Conservation (phyloP, 1,284 basidiomycete species). For the Mycosarcoma maydis region DNA sequence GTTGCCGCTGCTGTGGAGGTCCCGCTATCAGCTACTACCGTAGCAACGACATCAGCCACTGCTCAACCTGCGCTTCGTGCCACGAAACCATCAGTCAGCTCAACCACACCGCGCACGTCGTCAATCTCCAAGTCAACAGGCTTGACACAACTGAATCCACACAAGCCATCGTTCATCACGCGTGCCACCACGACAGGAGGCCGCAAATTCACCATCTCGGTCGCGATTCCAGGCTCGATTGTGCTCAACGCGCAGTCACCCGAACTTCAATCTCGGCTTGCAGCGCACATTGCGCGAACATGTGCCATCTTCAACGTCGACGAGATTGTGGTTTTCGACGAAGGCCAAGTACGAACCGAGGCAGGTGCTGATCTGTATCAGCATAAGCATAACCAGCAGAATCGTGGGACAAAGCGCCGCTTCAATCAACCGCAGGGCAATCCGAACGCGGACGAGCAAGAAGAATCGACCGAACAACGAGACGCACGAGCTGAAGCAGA, state of each 20-base stretch:
- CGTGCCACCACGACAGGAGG: constrained; percentile 16
- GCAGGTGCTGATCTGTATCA: constrained; percentile 26
- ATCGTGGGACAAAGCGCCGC: constrained; percentile 10
- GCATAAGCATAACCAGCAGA: constrained; percentile 28
- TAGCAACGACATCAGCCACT: neutral
- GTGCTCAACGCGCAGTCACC: constrained; percentile 65
- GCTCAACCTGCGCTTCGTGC: neutral
- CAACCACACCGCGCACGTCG: neutral
- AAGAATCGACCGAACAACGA: constrained; percentile 3
- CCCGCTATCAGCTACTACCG: no score
- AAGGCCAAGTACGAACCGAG: constrained; percentile 21
- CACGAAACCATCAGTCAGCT: neutral
- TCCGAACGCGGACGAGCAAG: constrained; percentile 1
- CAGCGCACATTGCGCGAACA: constrained; percentile 63
- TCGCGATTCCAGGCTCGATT: constrained; percentile 65
- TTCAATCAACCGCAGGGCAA: constrained; percentile 12
- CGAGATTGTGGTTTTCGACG: constrained; percentile 65
- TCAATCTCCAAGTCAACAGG: neutral
- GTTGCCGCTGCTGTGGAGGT: neutral
- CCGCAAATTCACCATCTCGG: constrained; percentile 54
- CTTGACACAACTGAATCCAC: constrained; percentile 29
- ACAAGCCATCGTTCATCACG: constrained; percentile 50
- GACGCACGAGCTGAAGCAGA: neutral
- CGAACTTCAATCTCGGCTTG: constrained; percentile 62
- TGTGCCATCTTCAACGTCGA: constrained; percentile 67